These are phyloP conservation scores for Geotrichum europaeum DNA, from an alignment of 1,139 yeast species.

Conservation along the genomic window DNA sequence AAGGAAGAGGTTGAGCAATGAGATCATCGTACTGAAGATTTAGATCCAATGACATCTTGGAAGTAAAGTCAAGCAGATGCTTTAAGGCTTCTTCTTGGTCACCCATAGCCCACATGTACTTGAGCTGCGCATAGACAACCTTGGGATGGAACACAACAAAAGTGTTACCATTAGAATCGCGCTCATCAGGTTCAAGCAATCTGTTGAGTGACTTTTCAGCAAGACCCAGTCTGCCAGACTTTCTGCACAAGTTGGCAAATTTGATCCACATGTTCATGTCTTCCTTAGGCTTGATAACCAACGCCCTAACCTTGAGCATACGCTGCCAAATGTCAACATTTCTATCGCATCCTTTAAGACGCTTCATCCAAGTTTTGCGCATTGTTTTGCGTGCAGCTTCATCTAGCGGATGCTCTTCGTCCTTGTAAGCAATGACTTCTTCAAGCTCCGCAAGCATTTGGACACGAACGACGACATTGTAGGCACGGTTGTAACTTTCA, in stretches of 20 bases:
- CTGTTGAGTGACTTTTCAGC: slow-evolving; percentile 88
- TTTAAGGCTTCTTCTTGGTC: slow-evolving; percentile 80
- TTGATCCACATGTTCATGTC: slow-evolving; percentile 99
- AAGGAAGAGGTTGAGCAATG: slow-evolving; percentile 81
- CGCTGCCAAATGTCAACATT: slow-evolving; percentile 99
- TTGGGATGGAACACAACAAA: slow-evolving; percentile 48
- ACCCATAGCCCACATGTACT: slow-evolving; percentile 96
- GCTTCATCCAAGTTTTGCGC: slow-evolving; percentile 89
- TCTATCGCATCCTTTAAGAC: slow-evolving; percentile 88
- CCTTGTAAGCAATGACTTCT: slow-evolving; percentile 85
- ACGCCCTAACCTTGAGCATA: slow-evolving; percentile 84
- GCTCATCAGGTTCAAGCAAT: slow-evolving; percentile 51
- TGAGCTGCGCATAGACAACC: slow-evolving; percentile 93
- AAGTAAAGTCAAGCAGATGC: slow-evolving; percentile 83
- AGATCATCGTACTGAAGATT: slow-evolving; percentile 48
- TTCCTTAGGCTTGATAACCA: slow-evolving; percentile 90
- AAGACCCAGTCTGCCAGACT: slow-evolving; percentile 83
- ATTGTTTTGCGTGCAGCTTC: slow-evolving; percentile 65
- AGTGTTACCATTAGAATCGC: slow-evolving; percentile 39
- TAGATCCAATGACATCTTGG: slow-evolving; percentile 81
- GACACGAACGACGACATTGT: slow-evolving; percentile 91
- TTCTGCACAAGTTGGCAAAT: slow-evolving; percentile 92
- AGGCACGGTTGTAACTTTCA: slow-evolving; percentile 95
- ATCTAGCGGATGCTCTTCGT: slow-evolving; percentile 57
- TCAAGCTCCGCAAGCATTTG: slow-evolving; percentile 97